These are phyloP conservation scores for Hamamelis virginiana DNA, from an alignment of 164 flowering plant genomes.

Conservation along the genomic window DNA sequence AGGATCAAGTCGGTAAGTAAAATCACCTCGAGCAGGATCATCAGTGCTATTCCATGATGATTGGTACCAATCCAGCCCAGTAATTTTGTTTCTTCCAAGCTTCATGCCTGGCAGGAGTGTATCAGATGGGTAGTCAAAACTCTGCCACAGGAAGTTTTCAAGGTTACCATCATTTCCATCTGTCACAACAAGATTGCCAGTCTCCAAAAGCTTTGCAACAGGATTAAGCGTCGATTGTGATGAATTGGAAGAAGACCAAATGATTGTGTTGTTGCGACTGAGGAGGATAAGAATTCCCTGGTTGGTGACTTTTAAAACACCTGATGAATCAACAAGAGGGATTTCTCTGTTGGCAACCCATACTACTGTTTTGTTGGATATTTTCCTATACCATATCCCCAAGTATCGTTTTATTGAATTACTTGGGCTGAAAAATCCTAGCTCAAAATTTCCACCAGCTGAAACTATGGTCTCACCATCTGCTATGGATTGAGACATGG, in stretches of 20 bases:
- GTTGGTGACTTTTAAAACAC: conserved; percentile 6
- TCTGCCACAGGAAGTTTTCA: conserved; percentile 37
- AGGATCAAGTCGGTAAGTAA: background rate
- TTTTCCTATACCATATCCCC: conserved; percentile 21
- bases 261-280: background rate
- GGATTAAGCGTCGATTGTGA: conserved; percentile 1
- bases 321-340: conserved; percentile 13
- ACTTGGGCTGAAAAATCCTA: conserved; percentile 25
- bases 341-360: conserved; percentile 28
- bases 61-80: background rate
- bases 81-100: background rate
- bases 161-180: conserved; percentile 1
- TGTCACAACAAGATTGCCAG: conserved; percentile 33
- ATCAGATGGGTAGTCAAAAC: conserved; percentile 42
- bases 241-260: conserved; percentile 29
- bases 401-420: conserved; percentile 12
- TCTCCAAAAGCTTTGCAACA: conserved; percentile 22
- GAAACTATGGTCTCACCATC: conserved; percentile 19
- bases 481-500: background rate
- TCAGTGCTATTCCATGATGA: too few relatives aligned
- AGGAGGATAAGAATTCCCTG: conserved; percentile 8
- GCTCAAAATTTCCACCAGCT: conserved; percentile 13
- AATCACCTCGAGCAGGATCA: background rate
- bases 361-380: conserved; percentile 6
- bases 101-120: conserved; percentile 28